Evolutionary conservation across 1,139 yeast species (phyloP).

Genomic region (Pichia sp.): DNA sequence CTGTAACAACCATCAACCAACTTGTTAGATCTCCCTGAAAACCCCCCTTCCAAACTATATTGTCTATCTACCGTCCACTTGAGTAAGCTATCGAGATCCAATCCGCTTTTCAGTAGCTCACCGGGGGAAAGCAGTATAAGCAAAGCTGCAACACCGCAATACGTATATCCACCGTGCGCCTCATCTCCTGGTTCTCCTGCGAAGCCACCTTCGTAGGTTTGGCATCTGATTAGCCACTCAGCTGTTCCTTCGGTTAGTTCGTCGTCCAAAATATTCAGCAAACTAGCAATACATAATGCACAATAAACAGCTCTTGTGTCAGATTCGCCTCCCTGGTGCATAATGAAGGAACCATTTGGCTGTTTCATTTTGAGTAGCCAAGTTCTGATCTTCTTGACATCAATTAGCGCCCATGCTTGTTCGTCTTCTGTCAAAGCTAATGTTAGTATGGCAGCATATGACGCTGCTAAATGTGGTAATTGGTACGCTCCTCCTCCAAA

Average conservation of each 20-base stretch:
- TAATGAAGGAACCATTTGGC: slow-evolving; percentile 63
- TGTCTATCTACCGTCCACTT: slow-evolving; percentile 74
- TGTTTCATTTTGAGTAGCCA: slow-evolving; percentile 67
- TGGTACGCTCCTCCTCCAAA: slow-evolving; percentile 84
- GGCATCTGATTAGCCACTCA: slow-evolving; percentile 65
- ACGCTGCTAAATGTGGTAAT: slow-evolving; percentile 75
- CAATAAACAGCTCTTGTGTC: slow-evolving; percentile 89
- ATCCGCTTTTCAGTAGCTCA: slow-evolving; percentile 15
- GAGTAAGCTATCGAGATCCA: slow-evolving; percentile 36
- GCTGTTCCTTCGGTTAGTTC: slow-evolving; percentile 49
- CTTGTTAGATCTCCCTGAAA: slow-evolving; percentile 86
- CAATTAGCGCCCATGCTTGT: slow-evolving; percentile 35
- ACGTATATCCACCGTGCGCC: slow-evolving; percentile 97
- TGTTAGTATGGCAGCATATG: slow-evolving; percentile 71
- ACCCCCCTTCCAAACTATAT: slow-evolving; percentile 68
- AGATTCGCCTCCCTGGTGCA: slow-evolving; percentile 74
- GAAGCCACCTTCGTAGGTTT: slow-evolving; percentile 94
- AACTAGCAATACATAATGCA: slow-evolving; percentile 65
- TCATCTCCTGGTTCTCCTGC: slow-evolving; percentile 77
- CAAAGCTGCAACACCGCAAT: slow-evolving; percentile 76
- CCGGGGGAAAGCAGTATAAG: slow-evolving; percentile 38
- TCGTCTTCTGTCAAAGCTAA: slow-evolving; percentile 49
- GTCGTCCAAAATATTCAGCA: slow-evolving; percentile 56
- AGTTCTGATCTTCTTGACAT: slow-evolving; percentile 39
- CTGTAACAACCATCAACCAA: slow-evolving; percentile 95